Percentiles rank a stretch among this genome's conserved stretches.
Conservation (phyloP, 2,329 filamentous ascomycete genomes). For the Talaromyces sp. region DNA sequence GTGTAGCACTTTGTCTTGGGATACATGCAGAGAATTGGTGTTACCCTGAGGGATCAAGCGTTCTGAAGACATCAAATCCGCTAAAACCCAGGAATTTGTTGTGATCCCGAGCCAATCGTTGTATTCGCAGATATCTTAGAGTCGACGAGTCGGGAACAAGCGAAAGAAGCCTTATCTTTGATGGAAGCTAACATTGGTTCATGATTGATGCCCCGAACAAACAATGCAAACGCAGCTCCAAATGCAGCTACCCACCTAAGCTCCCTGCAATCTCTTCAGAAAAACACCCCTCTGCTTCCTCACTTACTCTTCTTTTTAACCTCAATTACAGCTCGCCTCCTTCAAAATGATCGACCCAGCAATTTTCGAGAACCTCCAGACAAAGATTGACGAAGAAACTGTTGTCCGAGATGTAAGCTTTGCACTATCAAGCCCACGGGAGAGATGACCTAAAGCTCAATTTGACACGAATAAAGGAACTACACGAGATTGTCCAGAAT, state of each 20-base stretch:
- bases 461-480: slow-evolving; percentile 48
- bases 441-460: slow-evolving; percentile 9
- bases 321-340: not conserved
- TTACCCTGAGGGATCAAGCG: not conserved
- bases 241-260: not conserved
- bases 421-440: slow-evolving; percentile 12
- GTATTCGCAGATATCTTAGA: not conserved
- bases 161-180: not conserved
- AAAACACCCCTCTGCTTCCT: not conserved
- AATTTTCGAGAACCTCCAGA: slow-evolving; percentile 84
- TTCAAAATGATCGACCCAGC: slow-evolving; percentile 67
- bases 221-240: not conserved
- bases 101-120: not conserved
- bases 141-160: not conserved
- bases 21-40: not conserved
- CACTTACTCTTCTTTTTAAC: not conserved
- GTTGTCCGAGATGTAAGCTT: slow-evolving; percentile 66
- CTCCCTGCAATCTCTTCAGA: not conserved
- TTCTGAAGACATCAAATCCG: not conserved
- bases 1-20: not conserved
- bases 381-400: slow-evolving; percentile 83
- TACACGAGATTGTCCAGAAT: slow-evolving; percentile 74
- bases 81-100: not conserved
- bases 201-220: not conserved
- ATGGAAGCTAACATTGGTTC: not conserved